Percentiles rank a stretch among this genome's conserved stretches.
Conservation (phyloP, 2,329 filamentous ascomycete genomes). For the Aspergillus ruber region DNA sequence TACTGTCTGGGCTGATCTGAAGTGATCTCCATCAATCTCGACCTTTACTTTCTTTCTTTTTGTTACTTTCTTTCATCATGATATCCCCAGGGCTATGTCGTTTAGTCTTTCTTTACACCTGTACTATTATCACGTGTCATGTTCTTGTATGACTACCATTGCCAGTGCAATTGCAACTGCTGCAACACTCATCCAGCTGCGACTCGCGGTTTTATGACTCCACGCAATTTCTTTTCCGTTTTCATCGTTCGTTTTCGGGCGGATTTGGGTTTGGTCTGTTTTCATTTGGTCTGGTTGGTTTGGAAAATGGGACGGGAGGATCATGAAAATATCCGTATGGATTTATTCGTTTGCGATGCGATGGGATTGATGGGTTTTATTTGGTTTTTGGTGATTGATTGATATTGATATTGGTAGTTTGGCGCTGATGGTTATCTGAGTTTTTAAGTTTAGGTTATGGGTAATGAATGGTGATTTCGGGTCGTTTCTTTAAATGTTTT, state of each 20-base stretch:
- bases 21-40: slow-evolving; percentile 9
- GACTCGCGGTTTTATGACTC: not conserved
- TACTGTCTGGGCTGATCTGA: slow-evolving; percentile 29
- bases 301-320: not conserved
- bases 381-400: too few relatives aligned
- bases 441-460: too few relatives aligned
- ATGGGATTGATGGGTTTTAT: not conserved
- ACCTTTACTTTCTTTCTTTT: not conserved
- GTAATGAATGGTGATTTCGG: not conserved
- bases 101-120: slow-evolving; percentile 3
- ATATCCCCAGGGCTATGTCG: too few relatives aligned
- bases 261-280: not conserved
- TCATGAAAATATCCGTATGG: not conserved
- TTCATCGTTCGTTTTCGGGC: not conserved
- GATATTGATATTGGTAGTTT: too few relatives aligned
- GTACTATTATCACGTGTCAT: slow-evolving; percentile 25
- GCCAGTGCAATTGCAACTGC: too few relatives aligned
- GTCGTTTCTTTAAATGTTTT: not conserved
- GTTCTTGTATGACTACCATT: slow-evolving; percentile 16
- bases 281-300: not conserved
- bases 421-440: too few relatives aligned
- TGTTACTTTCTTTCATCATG: not conserved
- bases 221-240: not conserved
- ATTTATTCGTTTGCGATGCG: not conserved
- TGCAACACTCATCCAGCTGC: too few relatives aligned